These are phyloP conservation scores for Rhinocladiella similis DNA, from an alignment of 2,329 filamentous ascomycete species.

Conservation along the genomic window DNA sequence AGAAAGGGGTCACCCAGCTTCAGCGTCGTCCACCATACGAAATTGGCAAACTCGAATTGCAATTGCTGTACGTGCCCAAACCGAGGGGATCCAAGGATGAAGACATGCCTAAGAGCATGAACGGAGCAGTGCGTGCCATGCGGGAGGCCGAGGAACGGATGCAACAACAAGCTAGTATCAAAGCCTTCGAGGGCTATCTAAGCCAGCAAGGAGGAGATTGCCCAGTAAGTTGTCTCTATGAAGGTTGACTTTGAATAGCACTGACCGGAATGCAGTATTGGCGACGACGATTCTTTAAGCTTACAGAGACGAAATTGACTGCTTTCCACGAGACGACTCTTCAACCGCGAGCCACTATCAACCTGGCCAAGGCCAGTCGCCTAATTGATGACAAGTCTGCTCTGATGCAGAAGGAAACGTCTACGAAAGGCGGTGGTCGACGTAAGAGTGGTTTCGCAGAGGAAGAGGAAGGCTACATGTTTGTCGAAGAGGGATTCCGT, in stretches of 20 bases:
- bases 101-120: conserved; percentile 99
- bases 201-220: conserved; percentile 98
- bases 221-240: conserved; percentile 66
- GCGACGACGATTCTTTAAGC: conserved; percentile 96
- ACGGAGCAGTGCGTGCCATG: conserved; percentile 89
- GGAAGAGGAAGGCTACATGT: conserved; percentile 99
- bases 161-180: conserved; percentile 29
- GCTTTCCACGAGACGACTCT: conserved; percentile 95
- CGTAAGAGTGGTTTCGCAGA: conserved; percentile 95
- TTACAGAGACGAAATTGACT: conserved; percentile 85
- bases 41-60: conserved; percentile 89
- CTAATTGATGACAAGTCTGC: conserved; percentile 88
- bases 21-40: conserved; percentile 89
- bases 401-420: conserved; percentile 80
- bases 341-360: conserved; percentile 95
- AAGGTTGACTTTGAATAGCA: too few relatives aligned
- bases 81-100: conserved; percentile 85
- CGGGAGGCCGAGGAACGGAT: conserved; percentile 81
- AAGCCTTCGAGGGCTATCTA: conserved; percentile 75
- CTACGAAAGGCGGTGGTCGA: conserved; percentile 72
- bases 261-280: conserved; percentile 66
- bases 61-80: conserved; percentile 91
- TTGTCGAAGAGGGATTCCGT: conserved; percentile 97
- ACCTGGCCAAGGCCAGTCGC: conserved; percentile 86
- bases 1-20: conserved; percentile 72